Conservation (phyloP, 75 land plant species). For the Pinus tabuliformis region DNA sequence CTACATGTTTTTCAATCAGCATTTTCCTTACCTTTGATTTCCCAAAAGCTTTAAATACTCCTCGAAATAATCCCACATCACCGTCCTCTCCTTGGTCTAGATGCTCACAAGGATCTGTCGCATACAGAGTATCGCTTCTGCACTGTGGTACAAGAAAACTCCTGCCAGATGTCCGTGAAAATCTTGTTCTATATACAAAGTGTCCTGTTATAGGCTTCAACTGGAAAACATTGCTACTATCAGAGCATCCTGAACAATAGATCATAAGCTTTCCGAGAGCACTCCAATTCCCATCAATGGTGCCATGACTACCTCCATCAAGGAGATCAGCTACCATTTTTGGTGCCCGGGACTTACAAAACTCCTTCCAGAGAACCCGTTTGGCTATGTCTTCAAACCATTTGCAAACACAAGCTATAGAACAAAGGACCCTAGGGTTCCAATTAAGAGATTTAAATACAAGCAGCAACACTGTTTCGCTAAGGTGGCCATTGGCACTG, state of each 20-base stretch:
- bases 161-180: constrained; percentile 88
- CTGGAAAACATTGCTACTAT: constrained; percentile 24
- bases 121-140: constrained; percentile 75
- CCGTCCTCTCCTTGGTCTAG: constrained; percentile 84
- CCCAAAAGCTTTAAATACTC: constrained; percentile 75
- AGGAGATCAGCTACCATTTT: constrained; percentile 90
- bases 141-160: constrained; percentile 79
- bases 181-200: constrained; percentile 84
- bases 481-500: constrained; percentile 39
- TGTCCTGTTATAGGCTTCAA: constrained; percentile 53
- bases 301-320: constrained; percentile 50
- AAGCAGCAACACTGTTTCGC: constrained; percentile 51
- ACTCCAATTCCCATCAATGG: constrained; percentile 84
- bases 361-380: constrained; percentile 83
- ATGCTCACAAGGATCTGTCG: constrained; percentile 93
- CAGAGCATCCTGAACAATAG: constrained; percentile 81
- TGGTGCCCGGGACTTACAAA: constrained; percentile 83
- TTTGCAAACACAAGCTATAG: constrained; percentile 71
- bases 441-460: constrained; percentile 66
- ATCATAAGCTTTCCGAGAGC: constrained; percentile 87
- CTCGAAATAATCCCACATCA: constrained; percentile 86
- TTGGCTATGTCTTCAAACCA: constrained; percentile 74
- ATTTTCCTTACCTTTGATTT: constrained; percentile 62
- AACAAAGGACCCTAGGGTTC: constrained; percentile 67
- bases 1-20: constrained; percentile 51